Evolutionary conservation across 495 filamentous ascomycete genomes (phyloP).

Genomic region (Hypoxylon fragiforme): DNA sequence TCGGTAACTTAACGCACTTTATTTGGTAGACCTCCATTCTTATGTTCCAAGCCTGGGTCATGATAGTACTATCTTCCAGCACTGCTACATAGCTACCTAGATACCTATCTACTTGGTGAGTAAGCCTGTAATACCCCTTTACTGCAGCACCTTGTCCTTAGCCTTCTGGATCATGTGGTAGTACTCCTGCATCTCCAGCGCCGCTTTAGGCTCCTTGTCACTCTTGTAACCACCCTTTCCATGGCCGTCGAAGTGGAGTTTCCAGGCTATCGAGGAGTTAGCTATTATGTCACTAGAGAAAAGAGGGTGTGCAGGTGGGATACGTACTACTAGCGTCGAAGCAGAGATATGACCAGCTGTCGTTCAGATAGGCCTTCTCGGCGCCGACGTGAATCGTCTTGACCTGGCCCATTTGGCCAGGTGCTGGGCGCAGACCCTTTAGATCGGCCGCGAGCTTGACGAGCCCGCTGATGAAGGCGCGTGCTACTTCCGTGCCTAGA

Average conservation of each 20-base stretch:
- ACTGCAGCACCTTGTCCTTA: constrained; percentile 12
- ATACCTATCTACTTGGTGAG: neutral
- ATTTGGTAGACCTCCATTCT: too few relatives aligned
- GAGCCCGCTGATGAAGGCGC: constrained; percentile 32
- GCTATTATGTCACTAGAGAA: neutral
- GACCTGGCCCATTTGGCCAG: constrained; percentile 42
- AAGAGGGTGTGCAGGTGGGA: neutral
- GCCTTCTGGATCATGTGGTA: constrained; percentile 26
- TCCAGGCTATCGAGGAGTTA: constrained; percentile 25
- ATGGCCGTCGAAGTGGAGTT: constrained; percentile 29
- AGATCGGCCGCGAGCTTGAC: constrained; percentile 41
- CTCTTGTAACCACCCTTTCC: constrained; percentile 18
- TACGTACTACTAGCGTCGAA: constrained; percentile 43
- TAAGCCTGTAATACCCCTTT: neutral
- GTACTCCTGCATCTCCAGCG: constrained; percentile 29
- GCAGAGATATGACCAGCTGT: constrained; percentile 45
- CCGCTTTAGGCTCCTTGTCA: constrained; percentile 18
- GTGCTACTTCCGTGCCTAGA: constrained; percentile 34
- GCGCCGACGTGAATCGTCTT: constrained; percentile 40
- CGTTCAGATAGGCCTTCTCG: constrained; percentile 42
- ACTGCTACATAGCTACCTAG: too few relatives aligned
- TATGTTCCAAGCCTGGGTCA: too few relatives aligned
- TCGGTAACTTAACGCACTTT: too few relatives aligned
- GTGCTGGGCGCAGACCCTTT: constrained; percentile 42
- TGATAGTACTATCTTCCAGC: too few relatives aligned